A percentile compares a stretch with the other conserved stretches of the same genome.
phyloP scores from a whole-genome alignment of 2,329 filamentous ascomycete species.

The Beauveria asiatica region DNA sequence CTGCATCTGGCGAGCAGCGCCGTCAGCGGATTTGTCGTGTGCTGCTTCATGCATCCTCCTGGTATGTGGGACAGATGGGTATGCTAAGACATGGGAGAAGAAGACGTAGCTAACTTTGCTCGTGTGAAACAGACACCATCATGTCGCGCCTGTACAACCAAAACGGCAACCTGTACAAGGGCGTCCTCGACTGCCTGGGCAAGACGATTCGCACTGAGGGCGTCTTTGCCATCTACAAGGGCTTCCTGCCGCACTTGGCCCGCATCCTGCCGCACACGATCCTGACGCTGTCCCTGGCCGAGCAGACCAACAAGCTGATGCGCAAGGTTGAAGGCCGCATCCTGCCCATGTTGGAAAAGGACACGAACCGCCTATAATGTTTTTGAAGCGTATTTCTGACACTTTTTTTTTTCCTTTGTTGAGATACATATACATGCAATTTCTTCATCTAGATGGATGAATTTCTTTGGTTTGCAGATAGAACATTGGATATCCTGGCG shows the following conservation, averaged over 20 bases:
- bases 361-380: constrained; percentile 12
- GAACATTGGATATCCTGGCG: constrained; percentile 2
- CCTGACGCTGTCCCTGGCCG: constrained; percentile 82
- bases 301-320: constrained; percentile 94
- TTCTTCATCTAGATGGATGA: constrained; percentile 1
- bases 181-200: constrained; percentile 83
- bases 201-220: constrained; percentile 92
- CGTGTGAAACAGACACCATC: constrained; percentile 60
- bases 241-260: constrained; percentile 88
- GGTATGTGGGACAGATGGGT: constrained; percentile 39
- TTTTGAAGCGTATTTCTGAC: not conserved
- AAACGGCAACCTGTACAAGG: constrained; percentile 90
- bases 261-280: constrained; percentile 94
- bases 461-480: constrained; percentile 8
- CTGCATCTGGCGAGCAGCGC: constrained; percentile 85
- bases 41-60: constrained; percentile 95
- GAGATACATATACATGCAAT: not conserved
- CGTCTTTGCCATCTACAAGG: constrained; percentile 90
- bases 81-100: no score
- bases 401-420: not conserved
- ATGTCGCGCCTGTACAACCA: constrained; percentile 99
- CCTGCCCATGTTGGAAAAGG: constrained; percentile 33
- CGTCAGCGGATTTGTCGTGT: constrained; percentile 89
- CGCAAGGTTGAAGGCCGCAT: constrained; percentile 61
- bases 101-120: constrained; percentile 7